Percentiles rank a stretch among this genome's conserved stretches.
Conservation (phyloP, 2,329 filamentous ascomycete genomes). For the Graphium sp. region DNA sequence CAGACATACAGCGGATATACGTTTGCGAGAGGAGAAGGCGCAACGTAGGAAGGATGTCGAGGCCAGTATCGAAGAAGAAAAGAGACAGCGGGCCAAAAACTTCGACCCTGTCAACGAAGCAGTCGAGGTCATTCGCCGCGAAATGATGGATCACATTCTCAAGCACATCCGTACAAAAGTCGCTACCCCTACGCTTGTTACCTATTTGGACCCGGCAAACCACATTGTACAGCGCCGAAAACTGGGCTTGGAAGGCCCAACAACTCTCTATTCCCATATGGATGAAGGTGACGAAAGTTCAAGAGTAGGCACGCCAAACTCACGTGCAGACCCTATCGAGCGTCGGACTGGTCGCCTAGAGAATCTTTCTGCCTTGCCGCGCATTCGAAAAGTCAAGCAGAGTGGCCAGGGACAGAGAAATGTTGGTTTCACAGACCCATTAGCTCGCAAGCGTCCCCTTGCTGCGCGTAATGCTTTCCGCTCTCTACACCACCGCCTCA, state of each 20-base stretch:
- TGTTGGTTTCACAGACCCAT: constrained; percentile 30
- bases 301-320: constrained; percentile 48
- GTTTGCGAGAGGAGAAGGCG: constrained; percentile 48
- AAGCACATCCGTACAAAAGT: constrained; percentile 80
- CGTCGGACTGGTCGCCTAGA: constrained; percentile 38
- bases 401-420: constrained; percentile 11
- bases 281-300: constrained; percentile 46
- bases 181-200: constrained; percentile 62
- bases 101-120: constrained; percentile 84
- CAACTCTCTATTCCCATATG: constrained; percentile 29
- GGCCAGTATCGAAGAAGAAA: constrained; percentile 76
- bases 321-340: constrained; percentile 43
- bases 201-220: constrained; percentile 67
- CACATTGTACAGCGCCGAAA: constrained; percentile 66
- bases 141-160: constrained; percentile 75
- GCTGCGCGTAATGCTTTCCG: constrained; percentile 46
- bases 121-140: constrained; percentile 57
- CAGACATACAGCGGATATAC: constrained; percentile 16
- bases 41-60: constrained; percentile 56
- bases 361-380: constrained; percentile 46
- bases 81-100: constrained; percentile 69
- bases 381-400: constrained; percentile 59
- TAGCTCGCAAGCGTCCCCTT: constrained; percentile 45
- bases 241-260: constrained; percentile 58
- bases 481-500: constrained; percentile 53